phyloP scores from a whole-genome alignment of 2,329 filamentous ascomycete species.

The Blumeria hordei region DNA sequence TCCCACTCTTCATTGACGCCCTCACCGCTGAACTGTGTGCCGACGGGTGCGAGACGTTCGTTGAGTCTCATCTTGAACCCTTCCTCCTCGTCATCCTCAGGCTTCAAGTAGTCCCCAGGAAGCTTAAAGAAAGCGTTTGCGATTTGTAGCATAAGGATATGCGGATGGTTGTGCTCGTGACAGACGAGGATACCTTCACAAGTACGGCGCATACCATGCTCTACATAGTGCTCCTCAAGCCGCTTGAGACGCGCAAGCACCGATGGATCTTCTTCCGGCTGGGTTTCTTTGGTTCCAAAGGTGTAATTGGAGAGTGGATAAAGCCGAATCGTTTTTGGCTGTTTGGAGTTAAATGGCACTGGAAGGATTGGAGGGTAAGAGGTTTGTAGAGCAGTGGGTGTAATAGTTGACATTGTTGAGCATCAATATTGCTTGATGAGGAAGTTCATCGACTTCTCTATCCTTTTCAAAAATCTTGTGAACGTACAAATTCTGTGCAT shows the following conservation, averaged over 20 bases:
- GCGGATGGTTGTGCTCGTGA: conserved; percentile 96
- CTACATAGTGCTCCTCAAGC: conserved; percentile 80
- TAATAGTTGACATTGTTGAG: conserved; percentile 55
- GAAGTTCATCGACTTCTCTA: no score
- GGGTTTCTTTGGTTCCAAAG: conserved; percentile 93
- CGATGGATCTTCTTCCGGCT: conserved; percentile 91
- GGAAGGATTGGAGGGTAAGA: conserved; percentile 57
- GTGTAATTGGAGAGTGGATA: conserved; percentile 97
- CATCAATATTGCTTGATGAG: no score
- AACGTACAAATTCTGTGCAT: no score
- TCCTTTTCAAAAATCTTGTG: no score
- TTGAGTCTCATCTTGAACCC: conserved; percentile 91
- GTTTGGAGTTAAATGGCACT: conserved; percentile 65
- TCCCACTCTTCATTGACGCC: conserved; percentile 86
- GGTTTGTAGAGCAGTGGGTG: conserved; percentile 51
- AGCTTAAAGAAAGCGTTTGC: conserved; percentile 99
- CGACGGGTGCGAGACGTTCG: conserved; percentile 81
- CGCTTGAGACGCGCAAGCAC: conserved; percentile 80
- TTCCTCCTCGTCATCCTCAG: conserved; percentile 71
- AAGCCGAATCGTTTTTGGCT: conserved; percentile 70
- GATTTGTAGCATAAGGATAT: conserved; percentile 97
- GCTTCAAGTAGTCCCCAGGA: conserved; percentile 79
- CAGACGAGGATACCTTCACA: conserved; percentile 94
- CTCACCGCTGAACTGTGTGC: conserved; percentile 55
- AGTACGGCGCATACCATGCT: conserved; percentile 88